Evolutionary conservation across 495 filamentous ascomycete species (phyloP), one percentile per base, ranked within the genome.

Genomic region (Xylaria telfairii): DNA sequence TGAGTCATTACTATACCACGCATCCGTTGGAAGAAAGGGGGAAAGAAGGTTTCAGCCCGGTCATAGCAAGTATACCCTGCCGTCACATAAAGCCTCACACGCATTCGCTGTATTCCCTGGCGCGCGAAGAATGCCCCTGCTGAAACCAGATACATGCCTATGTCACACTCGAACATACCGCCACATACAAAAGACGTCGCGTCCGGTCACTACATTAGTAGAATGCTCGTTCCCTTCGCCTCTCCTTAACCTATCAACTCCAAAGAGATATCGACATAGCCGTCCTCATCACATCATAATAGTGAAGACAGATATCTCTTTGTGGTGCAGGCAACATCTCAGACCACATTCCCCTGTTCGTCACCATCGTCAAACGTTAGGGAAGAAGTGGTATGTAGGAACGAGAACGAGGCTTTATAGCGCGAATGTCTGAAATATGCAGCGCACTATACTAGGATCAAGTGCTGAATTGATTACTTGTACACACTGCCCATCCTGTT

Each of bases 401-500:
- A 69, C 44, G 57, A 54, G 37, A 54, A 53, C 44, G 32, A 53
- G 21, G 54, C 21, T 54, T 63, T 26, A 47, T 60, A 57, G 30
- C 34, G 51, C 46, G 61, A 47, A 46, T 17, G 21, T 42, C 7
- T 54, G 68, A 57, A 59, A 70, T 57, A 41, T 57, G 51, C 47
- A 47, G 61, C n/a, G 39, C 68, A 65, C 39, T 59, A 70, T 59
- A 70, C 68, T 47, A 65, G 51, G 49, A 70, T 57, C 37, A 70
- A 66, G 34, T 44, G 47, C 49, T 53, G 59, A 47, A 53, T 65
- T 56, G 56, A 59, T 65, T 70, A 65, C 26, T 70, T 70, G 56
- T 70, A 70, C 68, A 70, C 49, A 54, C 68, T 70, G 68, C 68
- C 44, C 32, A 54, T 54, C 57, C 67, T 57, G 62, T 41, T 59